Evolutionary conservation across 2,329 filamentous ascomycete genomes (phyloP), one percentile per base, ranked within the genome.

Genomic region (Trichoderma semiorbis): DNA sequence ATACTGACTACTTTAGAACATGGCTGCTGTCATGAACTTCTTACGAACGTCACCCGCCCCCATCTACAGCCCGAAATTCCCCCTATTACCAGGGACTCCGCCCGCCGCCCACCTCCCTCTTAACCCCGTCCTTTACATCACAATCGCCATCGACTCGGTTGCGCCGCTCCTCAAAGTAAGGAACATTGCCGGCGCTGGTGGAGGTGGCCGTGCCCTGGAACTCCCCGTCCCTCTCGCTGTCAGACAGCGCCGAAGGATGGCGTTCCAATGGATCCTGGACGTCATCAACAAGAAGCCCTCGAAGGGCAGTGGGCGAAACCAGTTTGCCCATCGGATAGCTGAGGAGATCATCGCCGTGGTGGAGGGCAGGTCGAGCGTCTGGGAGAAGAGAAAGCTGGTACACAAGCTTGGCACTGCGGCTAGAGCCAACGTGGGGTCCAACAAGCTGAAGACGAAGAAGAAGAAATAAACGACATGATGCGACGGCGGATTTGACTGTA

Each of bases 191-290:
- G 94, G 94, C 75, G 89, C 92, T 43, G 93, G 92, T 1, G 95
- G 95, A 82, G 96, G 96, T 84, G 96, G 96, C 81, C 88, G 89
- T 43, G 89, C 93, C 14, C 87, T 98, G 72, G 93, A 95, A 70
- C 87, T 98, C 43, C 96, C 96, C 0, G 86, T 91, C 26, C 95
- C 96, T 1, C 85, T 98, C 24, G 85, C 86, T 1, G 83, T 91
- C 74, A 88, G 94, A 73, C 92, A 97, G 81, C 88, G 95, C 74
- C 87, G 95, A 75, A 87, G 95, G 70, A 86, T 86, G 65, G 95
- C 95, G 2, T 92, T 98, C 75, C 85, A 88, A 80, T 99, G 96
- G 96, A 97, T 99, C 76, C 82, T 98, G 72, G 91, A 94, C 74
- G 88, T 90, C n/a, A 93, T 94, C 50, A 89, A 89, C 74, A 96